phyloP scores from a whole-genome alignment of 1,284 basidiomycete genomes.

The Ustilago trichophora region DNA sequence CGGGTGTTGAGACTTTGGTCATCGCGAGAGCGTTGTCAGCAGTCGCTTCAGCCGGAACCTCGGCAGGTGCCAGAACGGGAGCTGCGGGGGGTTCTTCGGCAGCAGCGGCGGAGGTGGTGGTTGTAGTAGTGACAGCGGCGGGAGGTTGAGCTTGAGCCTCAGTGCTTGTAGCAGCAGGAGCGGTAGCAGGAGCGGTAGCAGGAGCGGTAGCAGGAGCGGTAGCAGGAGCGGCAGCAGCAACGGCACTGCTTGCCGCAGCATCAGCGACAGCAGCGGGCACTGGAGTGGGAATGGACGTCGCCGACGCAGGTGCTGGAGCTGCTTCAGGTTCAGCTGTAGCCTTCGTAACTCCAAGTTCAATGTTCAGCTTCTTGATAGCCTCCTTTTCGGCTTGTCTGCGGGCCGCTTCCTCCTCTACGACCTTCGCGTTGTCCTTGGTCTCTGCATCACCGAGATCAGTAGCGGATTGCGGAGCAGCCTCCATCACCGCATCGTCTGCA shows the following conservation, averaged over 20 bases:
- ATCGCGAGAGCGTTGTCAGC: background rate
- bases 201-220: background rate
- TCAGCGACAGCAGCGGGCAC: constrained; percentile 1
- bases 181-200: background rate
- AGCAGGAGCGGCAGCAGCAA: background rate
- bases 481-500: constrained; percentile 7
- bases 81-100: constrained; percentile 8
- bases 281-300: background rate
- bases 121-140: background rate
- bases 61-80: constrained; percentile 20
- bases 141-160: background rate
- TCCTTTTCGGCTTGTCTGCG: constrained; percentile 28
- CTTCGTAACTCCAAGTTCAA: constrained; percentile 23
- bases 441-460: background rate
- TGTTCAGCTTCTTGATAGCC: constrained; percentile 36
- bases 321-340: background rate
- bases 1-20: background rate
- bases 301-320: background rate
- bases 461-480: background rate
- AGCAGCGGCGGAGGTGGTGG: too few relatives aligned
- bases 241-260: background rate
- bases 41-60: constrained; percentile 10
- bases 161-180: background rate
- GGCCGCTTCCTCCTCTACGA: constrained; percentile 12
- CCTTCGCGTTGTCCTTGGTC: background rate